Evolutionary conservation across 31 red algal genomes (phyloP).

Genomic region (Odonthalia washingtoniensis): DNA sequence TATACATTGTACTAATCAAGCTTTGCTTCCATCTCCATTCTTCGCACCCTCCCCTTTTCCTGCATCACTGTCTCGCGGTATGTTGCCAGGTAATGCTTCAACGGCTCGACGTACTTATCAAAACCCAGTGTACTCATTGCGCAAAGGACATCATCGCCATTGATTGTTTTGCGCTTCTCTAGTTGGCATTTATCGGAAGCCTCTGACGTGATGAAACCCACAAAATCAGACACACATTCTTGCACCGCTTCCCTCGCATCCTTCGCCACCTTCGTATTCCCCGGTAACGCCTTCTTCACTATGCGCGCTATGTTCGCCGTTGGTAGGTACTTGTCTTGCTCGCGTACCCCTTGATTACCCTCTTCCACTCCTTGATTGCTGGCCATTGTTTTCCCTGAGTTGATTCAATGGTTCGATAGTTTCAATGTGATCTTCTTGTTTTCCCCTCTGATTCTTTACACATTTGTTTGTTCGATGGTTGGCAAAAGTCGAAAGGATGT

Average conservation of each 20-base stretch:
- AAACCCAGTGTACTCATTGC: conserved; percentile 98
- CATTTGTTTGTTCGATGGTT: no score
- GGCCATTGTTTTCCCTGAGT: background rate
- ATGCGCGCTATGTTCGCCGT: conserved; percentile 96
- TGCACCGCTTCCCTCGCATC: conserved; percentile 97
- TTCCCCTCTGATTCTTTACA: no score
- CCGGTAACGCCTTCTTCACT: conserved; percentile 92
- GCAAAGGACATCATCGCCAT: conserved; percentile 97
- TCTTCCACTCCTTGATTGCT: background rate
- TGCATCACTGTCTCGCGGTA: conserved; percentile 79
- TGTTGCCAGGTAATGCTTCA: conserved; percentile 86
- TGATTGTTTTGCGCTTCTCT: conserved; percentile 98
- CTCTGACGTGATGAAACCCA: conserved; percentile 98
- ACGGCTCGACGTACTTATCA: conserved; percentile 95
- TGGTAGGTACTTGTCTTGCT: conserved; percentile 91
- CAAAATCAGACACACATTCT: conserved; percentile 95
- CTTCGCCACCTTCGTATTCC: conserved; percentile 87
- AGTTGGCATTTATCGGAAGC: conserved; percentile 94
- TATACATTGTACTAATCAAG: background rate
- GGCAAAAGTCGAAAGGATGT: no score
- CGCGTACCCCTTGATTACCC: background rate
- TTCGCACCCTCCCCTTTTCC: conserved; percentile 78
- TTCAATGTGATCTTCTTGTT: no score
- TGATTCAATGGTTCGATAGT: no score
- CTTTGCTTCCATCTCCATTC: conserved; percentile 45